Evolutionary conservation across 163 green algal genomes (phyloP).

Genomic region (Volvox carteri): DNA sequence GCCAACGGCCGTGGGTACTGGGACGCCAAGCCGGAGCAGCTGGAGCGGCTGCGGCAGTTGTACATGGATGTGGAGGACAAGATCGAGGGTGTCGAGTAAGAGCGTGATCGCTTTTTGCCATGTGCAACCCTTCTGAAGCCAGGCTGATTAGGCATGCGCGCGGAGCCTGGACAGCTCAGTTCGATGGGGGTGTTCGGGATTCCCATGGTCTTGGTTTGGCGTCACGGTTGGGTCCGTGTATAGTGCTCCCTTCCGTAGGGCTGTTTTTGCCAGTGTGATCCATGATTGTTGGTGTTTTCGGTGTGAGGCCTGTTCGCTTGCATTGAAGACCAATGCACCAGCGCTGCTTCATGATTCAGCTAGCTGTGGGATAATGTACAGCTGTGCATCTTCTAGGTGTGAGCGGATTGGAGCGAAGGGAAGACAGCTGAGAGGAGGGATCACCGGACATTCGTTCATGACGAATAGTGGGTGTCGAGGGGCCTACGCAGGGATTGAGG

Average conservation of each 20-base stretch:
- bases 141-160: not conserved
- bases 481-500: constrained; percentile 2
- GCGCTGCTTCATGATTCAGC: constrained; percentile 8
- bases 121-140: not conserved
- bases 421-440: too few relatives aligned
- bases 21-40: constrained; percentile 95
- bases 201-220: not conserved
- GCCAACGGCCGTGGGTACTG: constrained; percentile 98
- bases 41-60: constrained; percentile 94
- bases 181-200: too few relatives aligned
- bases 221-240: not conserved
- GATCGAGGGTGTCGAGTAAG: constrained; percentile 97
- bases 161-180: too few relatives aligned
- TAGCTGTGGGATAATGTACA: not conserved
- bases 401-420: not conserved
- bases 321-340: constrained; percentile 2
- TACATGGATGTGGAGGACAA: constrained; percentile 99
- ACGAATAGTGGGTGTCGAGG: too few relatives aligned
- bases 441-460: too few relatives aligned
- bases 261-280: constrained; percentile 20
- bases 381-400: not conserved
- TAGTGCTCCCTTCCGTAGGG: not conserved
- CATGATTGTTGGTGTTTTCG: constrained; percentile 25
- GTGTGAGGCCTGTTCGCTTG: not conserved
- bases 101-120: not conserved